Percentiles rank a stretch among this genome's conserved stretches.
phyloP scores from a whole-genome alignment of 768 basidiomycete species.

The Dacryopinax spathularia region DNA sequence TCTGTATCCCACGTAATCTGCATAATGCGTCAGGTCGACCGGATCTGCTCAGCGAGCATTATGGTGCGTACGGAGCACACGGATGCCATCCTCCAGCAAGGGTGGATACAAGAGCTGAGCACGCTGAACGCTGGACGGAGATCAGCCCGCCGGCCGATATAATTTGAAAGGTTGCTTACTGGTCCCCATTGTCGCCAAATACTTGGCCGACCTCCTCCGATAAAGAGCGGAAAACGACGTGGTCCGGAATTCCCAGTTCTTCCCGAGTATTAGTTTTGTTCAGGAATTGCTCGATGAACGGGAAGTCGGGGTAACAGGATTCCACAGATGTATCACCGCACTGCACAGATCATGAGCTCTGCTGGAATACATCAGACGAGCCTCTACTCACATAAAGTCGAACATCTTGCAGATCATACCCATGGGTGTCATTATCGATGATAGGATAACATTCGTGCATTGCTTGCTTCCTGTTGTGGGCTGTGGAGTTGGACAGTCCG shows the following conservation, averaged over 20 bases:
- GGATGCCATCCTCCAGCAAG: slow-evolving; percentile 20
- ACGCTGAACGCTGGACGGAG: slow-evolving; percentile 10
- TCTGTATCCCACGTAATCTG: slow-evolving; percentile 23
- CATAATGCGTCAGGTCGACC: neutral
- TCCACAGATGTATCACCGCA: neutral
- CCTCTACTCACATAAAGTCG: neutral
- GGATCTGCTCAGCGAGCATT: neutral
- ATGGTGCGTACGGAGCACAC: slow-evolving; percentile 13
- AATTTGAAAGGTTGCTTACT: neutral
- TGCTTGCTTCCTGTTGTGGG: slow-evolving; percentile 7
- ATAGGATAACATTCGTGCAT: slow-evolving; percentile 7
- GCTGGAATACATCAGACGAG: neutral
- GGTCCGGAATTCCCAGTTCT: slow-evolving; percentile 6
- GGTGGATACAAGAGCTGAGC: slow-evolving; percentile 18
- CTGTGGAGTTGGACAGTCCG: slow-evolving; percentile 2
- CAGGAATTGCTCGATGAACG: slow-evolving; percentile 13
- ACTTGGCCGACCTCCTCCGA: neutral
- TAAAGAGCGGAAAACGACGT: slow-evolving; percentile 1
- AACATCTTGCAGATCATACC: slow-evolving; percentile 5
- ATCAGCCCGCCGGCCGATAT: neutral
- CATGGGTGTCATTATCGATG: slow-evolving; percentile 12
- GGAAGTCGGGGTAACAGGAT: slow-evolving; percentile 16
- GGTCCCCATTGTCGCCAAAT: slow-evolving; percentile 6
- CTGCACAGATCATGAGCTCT: neutral
- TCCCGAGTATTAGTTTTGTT: slow-evolving; percentile 1